A percentile compares a stretch with the other conserved stretches of the same genome.
Evolutionary conservation across 2,329 filamentous ascomycete genomes (phyloP).

Genomic region (Daldinia eschscholtzii): DNA sequence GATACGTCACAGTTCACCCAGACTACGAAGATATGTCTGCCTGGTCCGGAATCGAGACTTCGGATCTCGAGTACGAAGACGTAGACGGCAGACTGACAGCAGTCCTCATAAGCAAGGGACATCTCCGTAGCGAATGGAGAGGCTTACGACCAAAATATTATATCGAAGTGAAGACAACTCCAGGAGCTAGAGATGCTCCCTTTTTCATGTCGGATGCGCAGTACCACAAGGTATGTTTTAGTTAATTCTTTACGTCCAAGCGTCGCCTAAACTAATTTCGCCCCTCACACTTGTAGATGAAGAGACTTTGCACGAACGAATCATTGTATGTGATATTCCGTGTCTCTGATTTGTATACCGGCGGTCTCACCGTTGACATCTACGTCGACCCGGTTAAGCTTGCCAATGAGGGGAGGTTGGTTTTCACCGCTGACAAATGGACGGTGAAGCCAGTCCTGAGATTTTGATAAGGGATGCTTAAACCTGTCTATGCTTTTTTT

Average conservation of each 20-base stretch:
- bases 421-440: conserved; percentile 34
- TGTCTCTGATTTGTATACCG: conserved; percentile 38
- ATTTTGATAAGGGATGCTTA: background rate
- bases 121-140: conserved; percentile 51
- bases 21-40: conserved; percentile 56
- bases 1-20: conserved; percentile 55
- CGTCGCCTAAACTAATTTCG: background rate
- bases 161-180: conserved; percentile 66
- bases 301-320: conserved; percentile 10
- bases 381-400: conserved; percentile 41
- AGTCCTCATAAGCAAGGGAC: conserved; percentile 53
- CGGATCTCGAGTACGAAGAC: conserved; percentile 63
- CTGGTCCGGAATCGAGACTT: conserved; percentile 59
- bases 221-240: conserved; percentile 57
- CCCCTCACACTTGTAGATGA: background rate
- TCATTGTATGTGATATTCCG: conserved; percentile 44
- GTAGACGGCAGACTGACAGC: conserved; percentile 51
- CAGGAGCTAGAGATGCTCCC: conserved; percentile 52
- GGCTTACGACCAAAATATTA: conserved; percentile 56
- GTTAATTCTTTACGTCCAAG: background rate
- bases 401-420: conserved; percentile 18
- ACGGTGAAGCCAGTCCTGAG: conserved; percentile 21
- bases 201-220: conserved; percentile 64
- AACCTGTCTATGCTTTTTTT: too few relatives aligned
- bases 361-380: conserved; percentile 32